A percentile compares a stretch with the other conserved stretches of the same genome.
These are phyloP conservation scores for Pyrenophora tritici-repentis DNA, from an alignment of 2,329 filamentous ascomycete genomes.

Conservation along the genomic window DNA sequence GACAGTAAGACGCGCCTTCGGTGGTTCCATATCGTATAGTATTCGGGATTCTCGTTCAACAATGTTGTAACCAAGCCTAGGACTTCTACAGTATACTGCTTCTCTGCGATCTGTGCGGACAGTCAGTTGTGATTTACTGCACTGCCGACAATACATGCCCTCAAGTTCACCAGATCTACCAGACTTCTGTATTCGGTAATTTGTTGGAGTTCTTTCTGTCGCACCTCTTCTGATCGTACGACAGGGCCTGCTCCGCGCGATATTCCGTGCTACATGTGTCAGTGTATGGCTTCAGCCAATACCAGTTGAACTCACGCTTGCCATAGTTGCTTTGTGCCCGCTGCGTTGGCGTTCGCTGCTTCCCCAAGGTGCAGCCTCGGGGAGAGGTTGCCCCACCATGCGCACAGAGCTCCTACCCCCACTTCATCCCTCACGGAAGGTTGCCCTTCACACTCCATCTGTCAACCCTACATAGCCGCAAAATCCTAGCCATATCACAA, in stretches of 20 bases:
- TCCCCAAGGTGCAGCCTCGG: slow-evolving; percentile 25
- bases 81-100: slow-evolving; percentile 59
- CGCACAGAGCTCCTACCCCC: slow-evolving; percentile 30
- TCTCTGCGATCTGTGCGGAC: slow-evolving; percentile 48
- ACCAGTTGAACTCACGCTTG: slow-evolving; percentile 45
- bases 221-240: slow-evolving; percentile 69
- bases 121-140: too few species aligned
- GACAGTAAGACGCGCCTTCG: slow-evolving; percentile 73
- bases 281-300: slow-evolving; percentile 9
- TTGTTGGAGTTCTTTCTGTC: slow-evolving; percentile 71
- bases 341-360: slow-evolving; percentile 15
- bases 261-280: slow-evolving; percentile 74
- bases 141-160: slow-evolving; percentile 53
- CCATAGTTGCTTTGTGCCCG: slow-evolving; percentile 36
- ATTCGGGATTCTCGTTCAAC: slow-evolving; percentile 79
- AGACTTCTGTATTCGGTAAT: slow-evolving; percentile 77
- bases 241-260: slow-evolving; percentile 63
- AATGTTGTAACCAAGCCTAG: slow-evolving; percentile 74
- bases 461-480: slow-evolving; percentile 14
- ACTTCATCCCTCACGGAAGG: slow-evolving; percentile 24
- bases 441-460: slow-evolving; percentile 14
- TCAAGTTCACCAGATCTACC: slow-evolving; percentile 68
- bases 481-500: slow-evolving; percentile 23
- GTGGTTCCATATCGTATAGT: slow-evolving; percentile 90
- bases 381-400: slow-evolving; percentile 36